These are phyloP conservation scores for Ricinus communis DNA, from an alignment of 345 rosid genomes.

Conservation along the genomic window DNA sequence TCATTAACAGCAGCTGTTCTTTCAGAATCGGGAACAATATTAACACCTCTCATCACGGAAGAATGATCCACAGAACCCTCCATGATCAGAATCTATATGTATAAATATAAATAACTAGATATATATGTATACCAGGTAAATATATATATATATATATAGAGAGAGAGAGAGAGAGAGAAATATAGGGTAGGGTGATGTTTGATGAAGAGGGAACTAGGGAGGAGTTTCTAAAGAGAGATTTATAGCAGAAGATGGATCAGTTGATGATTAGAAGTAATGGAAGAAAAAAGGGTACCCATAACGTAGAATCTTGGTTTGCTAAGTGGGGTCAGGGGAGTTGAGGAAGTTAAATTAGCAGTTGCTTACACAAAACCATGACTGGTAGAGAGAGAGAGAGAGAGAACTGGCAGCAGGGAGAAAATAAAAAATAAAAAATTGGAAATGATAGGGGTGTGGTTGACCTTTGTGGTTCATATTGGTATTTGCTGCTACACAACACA, in stretches of 20 bases:
- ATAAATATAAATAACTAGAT: too few species aligned
- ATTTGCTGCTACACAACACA: neutral
- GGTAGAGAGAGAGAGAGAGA: slow-evolving; percentile 17
- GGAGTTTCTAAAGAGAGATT: slow-evolving; percentile 10
- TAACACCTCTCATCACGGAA: slow-evolving; percentile 12
- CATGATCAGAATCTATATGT: neutral
- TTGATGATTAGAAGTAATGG: slow-evolving; percentile 14
- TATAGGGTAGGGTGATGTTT: neutral
- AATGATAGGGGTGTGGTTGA: slow-evolving; percentile 32
- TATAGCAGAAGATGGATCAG: slow-evolving; percentile 4
- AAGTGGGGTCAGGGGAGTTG: slow-evolving; percentile 36
- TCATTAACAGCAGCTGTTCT: slow-evolving; percentile 17
- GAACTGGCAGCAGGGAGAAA: slow-evolving; percentile 37
- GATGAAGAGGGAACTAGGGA: neutral
- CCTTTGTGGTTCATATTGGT: slow-evolving; percentile 34
- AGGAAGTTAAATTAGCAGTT: slow-evolving; percentile 45
- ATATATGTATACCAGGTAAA: too few species aligned
- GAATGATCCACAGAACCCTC: slow-evolving; percentile 27
- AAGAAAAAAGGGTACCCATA: slow-evolving; percentile 28
- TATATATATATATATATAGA: too few species aligned
- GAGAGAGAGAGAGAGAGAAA: too few species aligned
- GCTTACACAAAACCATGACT: slow-evolving; percentile 25
- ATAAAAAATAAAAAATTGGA: neutral
- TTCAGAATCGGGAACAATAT: neutral
- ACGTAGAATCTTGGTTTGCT: slow-evolving; percentile 33